Evolutionary conservation across 352 stramenopile species (phyloP).

Genomic region (Sclerospora graminicola): DNA sequence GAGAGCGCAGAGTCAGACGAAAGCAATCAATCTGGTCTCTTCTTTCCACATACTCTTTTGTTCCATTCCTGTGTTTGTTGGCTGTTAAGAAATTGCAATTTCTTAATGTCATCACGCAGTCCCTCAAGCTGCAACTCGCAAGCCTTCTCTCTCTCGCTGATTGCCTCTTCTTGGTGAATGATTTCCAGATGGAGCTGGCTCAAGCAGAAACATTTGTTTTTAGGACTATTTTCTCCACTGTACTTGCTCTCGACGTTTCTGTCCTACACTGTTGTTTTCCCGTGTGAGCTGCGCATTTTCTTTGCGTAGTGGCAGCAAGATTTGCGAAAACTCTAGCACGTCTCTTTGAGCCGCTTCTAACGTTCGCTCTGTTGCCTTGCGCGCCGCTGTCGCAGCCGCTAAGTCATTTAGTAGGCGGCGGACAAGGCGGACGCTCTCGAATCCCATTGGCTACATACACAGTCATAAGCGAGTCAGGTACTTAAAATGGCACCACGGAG

Average conservation of each 20-base stretch:
- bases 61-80: slow-evolving; percentile 42
- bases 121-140: slow-evolving; percentile 56
- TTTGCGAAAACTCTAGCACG: slow-evolving; percentile 51
- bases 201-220: neutral
- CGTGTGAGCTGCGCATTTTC: slow-evolving; percentile 60
- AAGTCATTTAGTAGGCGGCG: slow-evolving; percentile 47
- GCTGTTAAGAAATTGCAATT: slow-evolving; percentile 54
- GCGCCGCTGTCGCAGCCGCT: slow-evolving; percentile 17
- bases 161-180: slow-evolving; percentile 72
- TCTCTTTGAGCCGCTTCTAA: slow-evolving; percentile 51
- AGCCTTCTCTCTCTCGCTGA: slow-evolving; percentile 48
- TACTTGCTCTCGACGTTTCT: neutral
- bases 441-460: slow-evolving; percentile 28
- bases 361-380: slow-evolving; percentile 26
- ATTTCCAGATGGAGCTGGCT: slow-evolving; percentile 64
- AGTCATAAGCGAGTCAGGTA: neutral
- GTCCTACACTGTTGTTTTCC: slow-evolving; percentile 78
- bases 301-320: slow-evolving; percentile 60
- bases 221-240: neutral
- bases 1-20: neutral
- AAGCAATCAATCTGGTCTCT: slow-evolving; percentile 3
- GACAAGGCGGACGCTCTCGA: slow-evolving; percentile 54
- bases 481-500: neutral
- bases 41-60: slow-evolving; percentile 37
- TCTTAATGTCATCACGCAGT: slow-evolving; percentile 61